phyloP scores from a whole-genome alignment of 2,329 filamentous ascomycete genomes.

The Colletotrichum ledebouriae region DNA sequence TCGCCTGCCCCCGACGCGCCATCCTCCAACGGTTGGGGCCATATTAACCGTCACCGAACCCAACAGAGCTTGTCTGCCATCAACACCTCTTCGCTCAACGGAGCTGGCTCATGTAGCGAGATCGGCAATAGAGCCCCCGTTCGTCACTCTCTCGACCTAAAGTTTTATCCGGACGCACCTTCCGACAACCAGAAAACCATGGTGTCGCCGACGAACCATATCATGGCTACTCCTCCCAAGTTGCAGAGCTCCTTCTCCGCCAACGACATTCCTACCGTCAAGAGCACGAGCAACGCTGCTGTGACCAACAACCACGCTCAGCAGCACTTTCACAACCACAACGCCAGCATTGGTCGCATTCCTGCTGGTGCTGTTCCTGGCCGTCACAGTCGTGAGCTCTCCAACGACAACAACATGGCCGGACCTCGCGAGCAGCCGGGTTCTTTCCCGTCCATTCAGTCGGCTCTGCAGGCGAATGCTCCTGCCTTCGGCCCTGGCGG shows the following conservation, averaged over 20 bases:
- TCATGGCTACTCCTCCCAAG: slow-evolving; percentile 76
- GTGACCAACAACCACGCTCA: slow-evolving; percentile 70
- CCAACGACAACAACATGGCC: slow-evolving; percentile 60
- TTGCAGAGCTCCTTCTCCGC: slow-evolving; percentile 91
- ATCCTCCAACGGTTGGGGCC: slow-evolving; percentile 68
- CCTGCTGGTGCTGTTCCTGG: slow-evolving; percentile 74
- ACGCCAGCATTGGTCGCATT: slow-evolving; percentile 84
- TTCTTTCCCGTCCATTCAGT: slow-evolving; percentile 73
- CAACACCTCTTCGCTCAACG: slow-evolving; percentile 54
- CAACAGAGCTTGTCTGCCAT: slow-evolving; percentile 70
- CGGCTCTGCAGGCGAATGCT: slow-evolving; percentile 83
- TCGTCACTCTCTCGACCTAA: slow-evolving; percentile 70
- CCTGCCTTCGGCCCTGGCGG: slow-evolving; percentile 83
- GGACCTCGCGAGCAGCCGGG: slow-evolving; percentile 59
- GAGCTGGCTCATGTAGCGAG: slow-evolving; percentile 57
- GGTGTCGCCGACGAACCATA: slow-evolving; percentile 62
- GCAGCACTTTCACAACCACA: slow-evolving; percentile 81
- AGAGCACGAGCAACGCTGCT: slow-evolving; percentile 66
- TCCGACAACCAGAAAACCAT: slow-evolving; percentile 54
- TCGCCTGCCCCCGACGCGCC: slow-evolving; percentile 71
- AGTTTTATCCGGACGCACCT: slow-evolving; percentile 62
- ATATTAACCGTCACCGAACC: slow-evolving; percentile 77
- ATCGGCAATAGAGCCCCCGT: slow-evolving; percentile 62
- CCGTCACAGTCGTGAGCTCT: slow-evolving; percentile 81
- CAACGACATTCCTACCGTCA: slow-evolving; percentile 88